These are phyloP conservation scores for Leccinum cinnamomeum DNA, from an alignment of 1,284 basidiomycete species.

Conservation along the genomic window DNA sequence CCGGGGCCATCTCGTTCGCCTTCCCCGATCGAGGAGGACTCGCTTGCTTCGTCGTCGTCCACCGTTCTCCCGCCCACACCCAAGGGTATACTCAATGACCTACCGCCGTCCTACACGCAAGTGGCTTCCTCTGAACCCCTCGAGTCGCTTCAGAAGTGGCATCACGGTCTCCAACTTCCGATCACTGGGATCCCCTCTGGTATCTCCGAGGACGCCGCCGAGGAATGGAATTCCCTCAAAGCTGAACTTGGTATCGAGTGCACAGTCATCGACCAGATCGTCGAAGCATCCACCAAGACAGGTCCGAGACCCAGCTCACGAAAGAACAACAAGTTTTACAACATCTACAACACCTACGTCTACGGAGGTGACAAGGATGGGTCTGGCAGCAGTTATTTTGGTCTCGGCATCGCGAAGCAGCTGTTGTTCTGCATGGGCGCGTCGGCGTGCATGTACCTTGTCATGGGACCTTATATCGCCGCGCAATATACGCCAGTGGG, in stretches of 20 bases:
- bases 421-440: slow-evolving; percentile 54
- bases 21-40: slow-evolving; percentile 47
- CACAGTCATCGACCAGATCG: slow-evolving; percentile 72
- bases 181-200: slow-evolving; percentile 51
- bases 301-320: slow-evolving; percentile 35
- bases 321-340: slow-evolving; percentile 64
- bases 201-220: slow-evolving; percentile 58
- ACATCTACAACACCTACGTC: slow-evolving; percentile 81
- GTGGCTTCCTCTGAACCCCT: slow-evolving; percentile 50
- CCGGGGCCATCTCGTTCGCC: slow-evolving; percentile 39
- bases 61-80: slow-evolving; percentile 68
- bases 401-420: slow-evolving; percentile 40
- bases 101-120: slow-evolving; percentile 71
- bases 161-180: slow-evolving; percentile 61
- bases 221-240: slow-evolving; percentile 76
- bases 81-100: slow-evolving; percentile 49
- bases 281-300: slow-evolving; percentile 46
- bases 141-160: slow-evolving; percentile 66
- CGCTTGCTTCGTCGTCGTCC: slow-evolving; percentile 67
- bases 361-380: slow-evolving; percentile 46
- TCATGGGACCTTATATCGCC: slow-evolving; percentile 57
- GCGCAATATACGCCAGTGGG: slow-evolving; percentile 55
- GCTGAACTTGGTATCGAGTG: slow-evolving; percentile 75
- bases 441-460: slow-evolving; percentile 55
- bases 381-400: slow-evolving; percentile 25